Evolutionary conservation across 2,329 filamentous ascomycete genomes (phyloP), one percentile per base, ranked within the genome.

Genomic region (Sporothrix protearum): DNA sequence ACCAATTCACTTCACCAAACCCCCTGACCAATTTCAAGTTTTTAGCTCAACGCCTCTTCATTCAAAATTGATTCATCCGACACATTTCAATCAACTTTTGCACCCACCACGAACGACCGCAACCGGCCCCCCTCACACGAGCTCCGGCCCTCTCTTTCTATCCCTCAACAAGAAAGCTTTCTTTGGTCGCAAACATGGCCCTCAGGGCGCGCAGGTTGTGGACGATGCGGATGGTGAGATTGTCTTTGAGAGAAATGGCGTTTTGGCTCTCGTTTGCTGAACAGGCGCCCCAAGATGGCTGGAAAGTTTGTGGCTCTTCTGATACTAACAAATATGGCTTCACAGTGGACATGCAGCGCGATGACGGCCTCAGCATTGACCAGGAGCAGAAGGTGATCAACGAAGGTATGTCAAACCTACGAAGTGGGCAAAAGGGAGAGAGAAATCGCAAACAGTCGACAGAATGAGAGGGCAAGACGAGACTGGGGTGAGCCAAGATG

Each of bases 361-460:
- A 94, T 72, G 91, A 92, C 69, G 90, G 92, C 72, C 86, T 91
- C 79, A 59, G 63, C 33, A 59, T 64, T 28, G 86, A 92, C 78
- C 83, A 88, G 76, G 89, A 92, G 78, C 91, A 96, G 82, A 94
- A 96, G 82, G 86, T 97, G 73, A 94, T 98, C 82, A 98, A 98
- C 77, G 96, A 99, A 85, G 92, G 91, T 91, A 64, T 12, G 72
- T 49, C 1, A 83, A 68, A 4, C 28, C 28, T 9, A 36, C 3
- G 25, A 12, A 5, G 2, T 72, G 8, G 14, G 19, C 10, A 47
- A 14, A 47, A 19, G 14, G 42, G 14, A 12, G 5, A 14, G 3
- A 14, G 5, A 16, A 16, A 12, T 47, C 14, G 14, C 10, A 14
- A 19, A 12, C 1, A 47, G 19, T 19, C 10, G 30, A 59, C 12